These are phyloP conservation scores for Talaromyces nanjingensis DNA, from an alignment of 495 filamentous ascomycete species.

Conservation along the genomic window DNA sequence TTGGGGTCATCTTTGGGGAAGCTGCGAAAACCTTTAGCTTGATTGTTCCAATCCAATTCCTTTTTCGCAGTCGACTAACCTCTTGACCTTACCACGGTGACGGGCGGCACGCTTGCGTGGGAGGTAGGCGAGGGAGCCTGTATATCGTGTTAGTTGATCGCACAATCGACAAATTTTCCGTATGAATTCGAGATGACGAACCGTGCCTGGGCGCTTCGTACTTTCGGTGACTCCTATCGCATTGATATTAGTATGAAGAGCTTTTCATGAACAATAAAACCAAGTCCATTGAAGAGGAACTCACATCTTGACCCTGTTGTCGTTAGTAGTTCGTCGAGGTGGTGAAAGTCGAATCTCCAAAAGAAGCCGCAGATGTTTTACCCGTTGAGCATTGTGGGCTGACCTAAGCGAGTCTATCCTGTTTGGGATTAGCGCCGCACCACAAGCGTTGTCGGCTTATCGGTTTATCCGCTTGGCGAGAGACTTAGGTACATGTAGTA, in stretches of 20 bases:
- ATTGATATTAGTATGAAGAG: constrained; percentile 26
- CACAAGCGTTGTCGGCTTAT: background rate
- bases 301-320: constrained; percentile 50
- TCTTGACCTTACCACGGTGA: constrained; percentile 98
- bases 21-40: constrained; percentile 44
- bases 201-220: constrained; percentile 96
- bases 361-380: constrained; percentile 36
- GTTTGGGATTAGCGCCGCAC: constrained; percentile 10
- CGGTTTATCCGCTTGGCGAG: background rate
- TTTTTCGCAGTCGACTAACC: constrained; percentile 45
- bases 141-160: constrained; percentile 28
- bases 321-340: constrained; percentile 47
- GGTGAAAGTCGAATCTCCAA: constrained; percentile 36
- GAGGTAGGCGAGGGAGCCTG: constrained; percentile 84
- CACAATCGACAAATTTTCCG: constrained; percentile 20
- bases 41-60: constrained; percentile 10
- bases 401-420: constrained; percentile 32
- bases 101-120: constrained; percentile 94
- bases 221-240: constrained; percentile 62
- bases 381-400: constrained; percentile 41
- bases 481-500: too few species aligned
- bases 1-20: constrained; percentile 99
- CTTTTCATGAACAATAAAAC: background rate
- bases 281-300: constrained; percentile 14
- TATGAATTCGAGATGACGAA: constrained; percentile 32